A percentile compares a stretch with the other conserved stretches of the same genome.
Conservation (phyloP, 148 eudicot species). For the Chenopodium suecicum region DNA sequence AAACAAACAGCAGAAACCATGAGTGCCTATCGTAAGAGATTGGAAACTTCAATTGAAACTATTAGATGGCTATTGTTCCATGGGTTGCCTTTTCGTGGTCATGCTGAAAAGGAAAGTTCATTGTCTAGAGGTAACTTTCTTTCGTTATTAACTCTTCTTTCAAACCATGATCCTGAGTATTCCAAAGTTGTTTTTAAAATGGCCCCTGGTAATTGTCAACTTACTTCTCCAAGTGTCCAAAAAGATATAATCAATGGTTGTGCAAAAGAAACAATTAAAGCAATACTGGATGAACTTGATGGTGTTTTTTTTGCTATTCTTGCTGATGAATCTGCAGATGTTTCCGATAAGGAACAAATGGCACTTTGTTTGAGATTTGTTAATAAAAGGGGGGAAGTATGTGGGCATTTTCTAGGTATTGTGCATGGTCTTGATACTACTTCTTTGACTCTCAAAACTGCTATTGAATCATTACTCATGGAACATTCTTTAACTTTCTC, state of each 20-base stretch:
- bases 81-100: background rate
- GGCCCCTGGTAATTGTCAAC: background rate
- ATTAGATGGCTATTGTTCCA: background rate
- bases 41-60: background rate
- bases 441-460: background rate
- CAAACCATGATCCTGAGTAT: background rate
- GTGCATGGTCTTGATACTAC: background rate
- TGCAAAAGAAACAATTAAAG: background rate
- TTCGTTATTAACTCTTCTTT: background rate
- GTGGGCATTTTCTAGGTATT: background rate
- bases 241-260: background rate
- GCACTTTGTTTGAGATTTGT: background rate
- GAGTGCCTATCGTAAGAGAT: background rate
- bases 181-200: background rate
- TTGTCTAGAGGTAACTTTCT: background rate
- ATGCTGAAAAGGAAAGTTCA: background rate
- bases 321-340: background rate
- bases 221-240: background rate
- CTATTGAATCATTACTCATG: background rate
- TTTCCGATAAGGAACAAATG: background rate
- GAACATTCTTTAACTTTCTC: conserved; percentile 4
- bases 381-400: background rate
- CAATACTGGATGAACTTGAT: background rate
- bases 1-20: background rate
- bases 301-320: background rate